Evolutionary conservation across 306 rosid genomes (phyloP), one percentile per base, ranked within the genome.

Genomic region (Abrus pulchellus): DNA sequence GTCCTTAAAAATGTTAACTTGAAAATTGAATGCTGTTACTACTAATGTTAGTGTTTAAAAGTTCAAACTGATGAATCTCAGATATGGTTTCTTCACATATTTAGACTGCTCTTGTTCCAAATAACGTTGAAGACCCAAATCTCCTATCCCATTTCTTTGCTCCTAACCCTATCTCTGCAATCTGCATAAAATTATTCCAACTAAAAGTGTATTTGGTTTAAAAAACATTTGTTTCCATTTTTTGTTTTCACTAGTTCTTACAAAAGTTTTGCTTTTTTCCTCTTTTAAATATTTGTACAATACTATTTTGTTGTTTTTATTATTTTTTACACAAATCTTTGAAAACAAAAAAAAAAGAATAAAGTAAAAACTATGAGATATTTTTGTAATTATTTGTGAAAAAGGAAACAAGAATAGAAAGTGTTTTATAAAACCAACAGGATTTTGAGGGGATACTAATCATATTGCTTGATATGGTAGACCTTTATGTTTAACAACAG

Each of bases 1-100:
- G 50, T 61, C 54, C 74, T 53, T 53, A 65, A 65, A 70, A 73
- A 5, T 53, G 34, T 73, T 75, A 45, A 68, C 61, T 38, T n/a
- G 53, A 72, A 76, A 38, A 34, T 82, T 28, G 34, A 55, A 76
- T 41, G 13, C 8, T 11, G 54, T 47, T 54, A 57, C 74, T 68
- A 44, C 27, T 64, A 61, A 8, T 57, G 2, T 73, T 49, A 44
- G 79, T 57, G 62, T 47, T 57, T 67, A 64, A 12, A 75, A 3
- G 55, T 49, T 49, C 55, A 49, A 11, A 68, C 68, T 5, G 49
- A 44, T 36, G 32, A 62, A 52, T 74, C 28, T 74, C 28, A 52
- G 82, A 29, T 44, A 64, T 53, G 54, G 43, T 60, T 41, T 59
- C 57, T 60, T 34, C 12, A 47, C 63, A 20, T 11, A 72, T 66